These are phyloP conservation scores for Lachancea waltii DNA, from an alignment of 805 yeast species.

Conservation along the genomic window DNA sequence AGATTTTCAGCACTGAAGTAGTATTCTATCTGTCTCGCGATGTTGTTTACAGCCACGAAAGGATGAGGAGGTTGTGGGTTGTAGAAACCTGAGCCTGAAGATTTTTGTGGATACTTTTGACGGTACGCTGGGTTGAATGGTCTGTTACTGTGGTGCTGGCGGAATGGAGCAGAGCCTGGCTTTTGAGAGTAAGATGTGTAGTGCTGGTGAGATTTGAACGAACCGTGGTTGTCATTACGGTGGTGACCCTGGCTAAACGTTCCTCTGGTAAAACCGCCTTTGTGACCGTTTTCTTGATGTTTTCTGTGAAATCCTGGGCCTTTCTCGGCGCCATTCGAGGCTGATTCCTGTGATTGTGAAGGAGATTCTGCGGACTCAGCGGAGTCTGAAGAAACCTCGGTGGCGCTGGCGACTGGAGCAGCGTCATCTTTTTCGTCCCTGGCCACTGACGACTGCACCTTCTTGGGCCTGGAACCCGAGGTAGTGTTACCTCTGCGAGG, in stretches of 20 bases:
- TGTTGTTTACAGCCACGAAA: slow-evolving; percentile 27
- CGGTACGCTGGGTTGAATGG: slow-evolving; percentile 12
- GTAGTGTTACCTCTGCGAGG: slow-evolving; percentile 2
- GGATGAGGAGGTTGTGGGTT: slow-evolving; percentile 14
- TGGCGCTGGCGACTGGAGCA: slow-evolving; percentile 1
- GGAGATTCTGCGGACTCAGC: background rate
- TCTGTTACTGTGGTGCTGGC: slow-evolving; percentile 10
- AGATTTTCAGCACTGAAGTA: slow-evolving; percentile 86
- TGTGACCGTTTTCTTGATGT: slow-evolving; percentile 5
- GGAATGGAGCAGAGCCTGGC: slow-evolving; percentile 3
- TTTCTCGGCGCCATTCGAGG: background rate
- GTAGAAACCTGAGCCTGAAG: slow-evolving; percentile 5
- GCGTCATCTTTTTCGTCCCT: slow-evolving; percentile 9
- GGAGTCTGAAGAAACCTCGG: background rate
- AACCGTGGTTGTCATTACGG: slow-evolving; percentile 5
- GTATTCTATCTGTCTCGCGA: slow-evolving; percentile 67
- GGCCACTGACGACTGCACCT: background rate
- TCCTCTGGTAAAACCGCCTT: slow-evolving; percentile 16
- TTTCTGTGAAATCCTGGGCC: background rate
- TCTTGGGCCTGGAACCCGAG: background rate
- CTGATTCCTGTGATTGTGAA: background rate
- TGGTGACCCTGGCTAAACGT: slow-evolving; percentile 17
- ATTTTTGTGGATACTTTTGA: slow-evolving; percentile 6
- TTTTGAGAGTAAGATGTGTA: slow-evolving; percentile 5
- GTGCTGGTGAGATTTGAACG: slow-evolving; percentile 13